Conservation (phyloP, 129 eudicot species). For the Centella asiatica region DNA sequence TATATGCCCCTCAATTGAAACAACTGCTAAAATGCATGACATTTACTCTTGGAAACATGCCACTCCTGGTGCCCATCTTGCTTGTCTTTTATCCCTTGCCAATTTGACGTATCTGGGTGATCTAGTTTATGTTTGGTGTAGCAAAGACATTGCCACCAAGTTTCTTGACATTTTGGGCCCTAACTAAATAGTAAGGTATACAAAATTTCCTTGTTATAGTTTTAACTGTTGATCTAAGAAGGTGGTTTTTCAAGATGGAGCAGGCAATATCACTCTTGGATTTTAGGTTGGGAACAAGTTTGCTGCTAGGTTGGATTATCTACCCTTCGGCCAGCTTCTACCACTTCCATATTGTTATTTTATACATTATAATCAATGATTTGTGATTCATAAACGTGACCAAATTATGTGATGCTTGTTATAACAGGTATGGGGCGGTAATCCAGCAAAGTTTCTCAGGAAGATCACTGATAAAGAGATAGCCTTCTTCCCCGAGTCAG, state of each 20-base stretch:
- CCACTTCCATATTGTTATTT: background rate
- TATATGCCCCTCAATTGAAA: no score
- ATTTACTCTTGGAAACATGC: no score
- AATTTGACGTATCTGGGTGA: no score
- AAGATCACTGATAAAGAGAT: background rate
- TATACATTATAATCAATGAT: background rate
- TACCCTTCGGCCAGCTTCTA: background rate
- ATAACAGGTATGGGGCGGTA: slow-evolving; percentile 4
- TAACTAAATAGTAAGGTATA: no score
- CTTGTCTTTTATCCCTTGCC: no score
- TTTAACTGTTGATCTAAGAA: no score
- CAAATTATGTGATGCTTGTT: background rate
- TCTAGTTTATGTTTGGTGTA: no score
- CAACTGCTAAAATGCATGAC: no score
- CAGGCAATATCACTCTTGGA: background rate
- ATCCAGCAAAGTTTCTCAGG: slow-evolving; percentile 2
- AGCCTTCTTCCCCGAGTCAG: background rate
- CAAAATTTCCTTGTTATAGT: no score
- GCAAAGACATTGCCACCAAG: no score
- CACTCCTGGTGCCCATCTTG: no score
- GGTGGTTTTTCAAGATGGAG: background rate
- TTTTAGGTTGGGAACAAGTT: background rate
- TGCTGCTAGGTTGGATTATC: background rate
- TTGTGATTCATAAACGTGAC: background rate
- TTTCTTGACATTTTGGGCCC: no score